A percentile compares a stretch with the other conserved stretches of the same genome.
These are phyloP conservation scores for Aegilops speltoides DNA, from an alignment of 176 grass and related monocot species.

Conservation along the genomic window DNA sequence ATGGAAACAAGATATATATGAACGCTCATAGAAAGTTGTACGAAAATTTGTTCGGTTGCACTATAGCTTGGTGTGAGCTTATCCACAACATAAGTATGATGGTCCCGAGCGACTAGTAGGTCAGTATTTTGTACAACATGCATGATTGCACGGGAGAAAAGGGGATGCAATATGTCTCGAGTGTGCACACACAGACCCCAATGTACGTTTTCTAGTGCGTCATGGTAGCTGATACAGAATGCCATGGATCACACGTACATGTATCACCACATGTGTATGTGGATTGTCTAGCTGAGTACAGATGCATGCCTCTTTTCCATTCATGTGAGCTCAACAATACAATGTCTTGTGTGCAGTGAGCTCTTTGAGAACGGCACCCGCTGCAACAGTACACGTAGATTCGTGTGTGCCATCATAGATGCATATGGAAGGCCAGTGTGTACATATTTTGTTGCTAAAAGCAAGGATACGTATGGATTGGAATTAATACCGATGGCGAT, in stretches of 20 bases:
- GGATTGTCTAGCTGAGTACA: no score
- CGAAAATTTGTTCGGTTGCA: not conserved
- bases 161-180: slow-evolving; percentile 22
- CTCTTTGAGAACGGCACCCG: not conserved
- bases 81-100: slow-evolving; percentile 8
- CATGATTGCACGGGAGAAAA: not conserved
- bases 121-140: slow-evolving; percentile 3
- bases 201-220: slow-evolving; percentile 1
- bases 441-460: not conserved
- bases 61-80: slow-evolving; percentile 28
- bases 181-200: not conserved
- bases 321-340: not conserved
- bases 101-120: not conserved
- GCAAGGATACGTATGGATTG: not conserved
- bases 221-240: not conserved
- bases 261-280: not conserved
- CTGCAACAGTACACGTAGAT: not conserved
- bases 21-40: not conserved
- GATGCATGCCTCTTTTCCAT: not conserved
- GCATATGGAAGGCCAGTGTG: not conserved
- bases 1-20: not conserved
- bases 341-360: not conserved
- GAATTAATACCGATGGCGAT: not conserved
- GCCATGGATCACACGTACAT: not conserved
- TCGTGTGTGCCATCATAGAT: not conserved